Evolutionary conservation across 139 green algal species (phyloP).

Genomic region (Trebouxia sp.): DNA sequence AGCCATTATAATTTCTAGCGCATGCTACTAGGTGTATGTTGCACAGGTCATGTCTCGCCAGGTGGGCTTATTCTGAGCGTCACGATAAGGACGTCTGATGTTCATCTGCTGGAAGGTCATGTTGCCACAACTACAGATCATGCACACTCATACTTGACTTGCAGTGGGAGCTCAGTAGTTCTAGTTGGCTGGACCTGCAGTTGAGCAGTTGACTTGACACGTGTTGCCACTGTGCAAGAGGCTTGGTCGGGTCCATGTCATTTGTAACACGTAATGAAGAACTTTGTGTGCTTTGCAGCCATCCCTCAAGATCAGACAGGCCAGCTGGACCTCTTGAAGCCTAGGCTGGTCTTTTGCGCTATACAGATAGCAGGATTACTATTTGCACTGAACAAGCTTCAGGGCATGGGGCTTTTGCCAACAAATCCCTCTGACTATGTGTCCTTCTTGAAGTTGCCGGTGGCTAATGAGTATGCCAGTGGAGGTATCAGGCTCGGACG

Average conservation of each 20-base stretch:
- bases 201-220: too few relatives aligned
- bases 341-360: conserved; percentile 77
- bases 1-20: not conserved
- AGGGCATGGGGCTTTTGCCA: conserved; percentile 89
- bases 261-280: too few relatives aligned
- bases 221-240: too few relatives aligned
- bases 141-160: not conserved
- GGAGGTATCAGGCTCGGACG: not conserved
- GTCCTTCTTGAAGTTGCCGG: conserved; percentile 44
- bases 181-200: not conserved
- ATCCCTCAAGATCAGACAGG: conserved; percentile 70
- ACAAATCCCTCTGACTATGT: conserved; percentile 88
- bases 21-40: too few relatives aligned
- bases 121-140: not conserved
- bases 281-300: conserved; percentile 41
- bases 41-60: too few relatives aligned
- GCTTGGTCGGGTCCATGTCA: too few relatives aligned
- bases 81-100: too few relatives aligned
- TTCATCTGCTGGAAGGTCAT: too few relatives aligned
- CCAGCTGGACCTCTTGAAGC: conserved; percentile 66
- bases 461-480: conserved; percentile 29
- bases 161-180: not conserved
- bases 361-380: conserved; percentile 68
- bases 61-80: too few relatives aligned
- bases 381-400: conserved; percentile 86